phyloP scores from a whole-genome alignment of 73 alveolate species.

The Tetrahymena malaccensis region DNA sequence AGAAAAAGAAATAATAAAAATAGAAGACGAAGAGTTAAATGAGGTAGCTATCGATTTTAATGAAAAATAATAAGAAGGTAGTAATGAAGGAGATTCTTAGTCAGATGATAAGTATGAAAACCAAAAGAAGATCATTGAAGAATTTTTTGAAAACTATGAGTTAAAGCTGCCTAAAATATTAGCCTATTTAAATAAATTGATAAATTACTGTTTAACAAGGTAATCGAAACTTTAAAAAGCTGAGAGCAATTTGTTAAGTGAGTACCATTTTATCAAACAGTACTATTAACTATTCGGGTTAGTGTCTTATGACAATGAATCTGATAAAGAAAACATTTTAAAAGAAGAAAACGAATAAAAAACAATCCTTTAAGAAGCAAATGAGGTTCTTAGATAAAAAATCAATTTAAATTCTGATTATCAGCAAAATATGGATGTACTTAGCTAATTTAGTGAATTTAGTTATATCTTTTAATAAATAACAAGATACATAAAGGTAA shows the following conservation, averaged over 20 bases:
- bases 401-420: background rate
- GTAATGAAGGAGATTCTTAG: background rate
- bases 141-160: background rate
- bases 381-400: background rate
- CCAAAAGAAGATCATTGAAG: background rate
- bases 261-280: background rate
- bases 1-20: background rate
- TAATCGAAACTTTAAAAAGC: background rate
- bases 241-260: background rate
- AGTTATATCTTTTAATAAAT: background rate
- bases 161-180: background rate
- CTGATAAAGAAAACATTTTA: background rate
- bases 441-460: background rate
- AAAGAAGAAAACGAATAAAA: background rate
- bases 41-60: background rate
- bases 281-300: background rate
- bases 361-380: background rate
- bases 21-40: background rate
- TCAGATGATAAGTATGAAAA: background rate
- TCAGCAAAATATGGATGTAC: background rate
- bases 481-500: background rate
- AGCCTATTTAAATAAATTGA: background rate
- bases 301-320: background rate
- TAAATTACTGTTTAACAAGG: background rate
- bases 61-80: background rate